A percentile compares a stretch with the other conserved stretches of the same genome.
These are phyloP conservation scores for Trichomonascus vanleenenianus DNA, from an alignment of 805 yeast species.

Conservation along the genomic window DNA sequence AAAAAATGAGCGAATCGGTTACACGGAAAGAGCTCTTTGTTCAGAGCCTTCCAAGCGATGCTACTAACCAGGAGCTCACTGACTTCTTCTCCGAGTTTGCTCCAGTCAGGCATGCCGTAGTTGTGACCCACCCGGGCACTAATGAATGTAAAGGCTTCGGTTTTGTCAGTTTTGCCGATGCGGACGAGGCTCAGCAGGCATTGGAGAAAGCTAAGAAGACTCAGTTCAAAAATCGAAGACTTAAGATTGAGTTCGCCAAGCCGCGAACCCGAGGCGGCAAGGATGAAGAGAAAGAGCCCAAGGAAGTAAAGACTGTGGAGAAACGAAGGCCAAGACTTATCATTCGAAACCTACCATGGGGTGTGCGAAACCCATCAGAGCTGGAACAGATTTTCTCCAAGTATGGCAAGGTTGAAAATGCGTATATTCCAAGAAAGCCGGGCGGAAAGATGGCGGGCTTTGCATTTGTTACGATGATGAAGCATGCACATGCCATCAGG, in stretches of 20 bases:
- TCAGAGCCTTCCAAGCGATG: constrained; percentile 72
- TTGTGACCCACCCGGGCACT: constrained; percentile 70
- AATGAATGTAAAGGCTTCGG: constrained; percentile 86
- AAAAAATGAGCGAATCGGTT: neutral
- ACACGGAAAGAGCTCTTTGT: constrained; percentile 50
- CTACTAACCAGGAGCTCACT: constrained; percentile 72
- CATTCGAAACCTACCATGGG: constrained; percentile 93
- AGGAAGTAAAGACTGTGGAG: constrained; percentile 34
- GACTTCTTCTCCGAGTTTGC: constrained; percentile 86
- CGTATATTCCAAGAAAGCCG: constrained; percentile 76
- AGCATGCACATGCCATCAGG: constrained; percentile 62
- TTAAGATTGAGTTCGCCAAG: constrained; percentile 82
- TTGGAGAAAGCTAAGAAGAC: constrained; percentile 55
- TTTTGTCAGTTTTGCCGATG: constrained; percentile 79
- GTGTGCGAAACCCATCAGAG: constrained; percentile 69
- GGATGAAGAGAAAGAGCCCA: constrained; percentile 12
- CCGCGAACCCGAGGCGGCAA: constrained; percentile 65
- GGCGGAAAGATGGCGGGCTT: constrained; percentile 92
- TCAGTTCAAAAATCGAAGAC: constrained; percentile 53
- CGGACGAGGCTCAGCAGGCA: constrained; percentile 78
- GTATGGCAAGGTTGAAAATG: constrained; percentile 84
- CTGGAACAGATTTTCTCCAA: constrained; percentile 62
- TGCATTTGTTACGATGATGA: constrained; percentile 89
- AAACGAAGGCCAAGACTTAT: constrained; percentile 82
- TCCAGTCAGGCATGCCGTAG: constrained; percentile 91